A percentile compares a stretch with the other conserved stretches of the same genome.
Evolutionary conservation across 148 eudicot species (phyloP).

Genomic region (Camellia granthamiana): DNA sequence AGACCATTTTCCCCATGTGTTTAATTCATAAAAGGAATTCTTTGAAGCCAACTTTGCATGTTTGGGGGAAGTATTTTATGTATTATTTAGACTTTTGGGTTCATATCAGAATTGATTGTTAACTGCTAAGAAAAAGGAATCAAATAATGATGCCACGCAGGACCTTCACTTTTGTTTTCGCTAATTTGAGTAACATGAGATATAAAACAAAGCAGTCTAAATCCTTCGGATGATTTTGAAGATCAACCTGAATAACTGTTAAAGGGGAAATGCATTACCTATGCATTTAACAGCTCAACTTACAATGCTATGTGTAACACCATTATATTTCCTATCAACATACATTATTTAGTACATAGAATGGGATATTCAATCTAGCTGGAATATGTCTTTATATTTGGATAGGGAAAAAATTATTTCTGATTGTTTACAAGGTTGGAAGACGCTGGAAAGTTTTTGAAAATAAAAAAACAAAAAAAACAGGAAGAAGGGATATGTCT

Average conservation of each 20-base stretch:
- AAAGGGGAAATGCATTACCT: not conserved
- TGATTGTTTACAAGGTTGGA: not conserved
- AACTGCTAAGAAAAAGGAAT: not conserved
- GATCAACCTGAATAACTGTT: not conserved
- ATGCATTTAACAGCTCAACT: not conserved
- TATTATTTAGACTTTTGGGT: not conserved
- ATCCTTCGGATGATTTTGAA: not conserved
- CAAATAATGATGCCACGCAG: not conserved
- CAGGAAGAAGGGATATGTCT: not conserved
- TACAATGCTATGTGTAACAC: not conserved
- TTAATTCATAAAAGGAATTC: not conserved
- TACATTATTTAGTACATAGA: not conserved
- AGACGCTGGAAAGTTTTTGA: not conserved
- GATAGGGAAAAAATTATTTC: not conserved
- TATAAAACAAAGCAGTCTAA: not conserved
- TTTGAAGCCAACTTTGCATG: not conserved
- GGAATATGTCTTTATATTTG: not conserved
- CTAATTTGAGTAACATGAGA: conserved; percentile 1
- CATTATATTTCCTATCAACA: not conserved
- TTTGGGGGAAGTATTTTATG: not conserved
- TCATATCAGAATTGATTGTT: not conserved
- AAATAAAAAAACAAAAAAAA: not conserved
- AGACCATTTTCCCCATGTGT: not conserved
- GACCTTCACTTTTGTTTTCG: not conserved
- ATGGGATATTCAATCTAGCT: not conserved